Conservation (phyloP, 1,284 basidiomycete species). For the Austropuccinia psidii region DNA sequence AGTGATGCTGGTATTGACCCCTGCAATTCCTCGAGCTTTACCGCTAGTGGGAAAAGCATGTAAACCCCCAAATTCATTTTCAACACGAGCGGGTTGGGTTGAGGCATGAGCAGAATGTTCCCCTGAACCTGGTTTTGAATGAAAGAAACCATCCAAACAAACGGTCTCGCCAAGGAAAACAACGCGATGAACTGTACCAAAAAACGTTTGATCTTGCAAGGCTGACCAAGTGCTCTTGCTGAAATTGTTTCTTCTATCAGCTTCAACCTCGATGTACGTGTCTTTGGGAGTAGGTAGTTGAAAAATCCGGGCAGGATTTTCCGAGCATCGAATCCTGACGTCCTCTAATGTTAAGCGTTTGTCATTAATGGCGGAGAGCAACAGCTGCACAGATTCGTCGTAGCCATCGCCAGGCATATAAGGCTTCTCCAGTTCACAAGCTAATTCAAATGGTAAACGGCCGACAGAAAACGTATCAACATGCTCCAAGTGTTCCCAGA, state of each 20-base stretch:
- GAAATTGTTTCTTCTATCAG: slow-evolving; percentile 67
- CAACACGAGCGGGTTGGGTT: not conserved
- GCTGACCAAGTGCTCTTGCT: slow-evolving; percentile 69
- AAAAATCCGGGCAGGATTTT: slow-evolving; percentile 89
- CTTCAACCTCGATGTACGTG: slow-evolving; percentile 86
- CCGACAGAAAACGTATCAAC: slow-evolving; percentile 93
- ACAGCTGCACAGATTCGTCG: slow-evolving; percentile 76
- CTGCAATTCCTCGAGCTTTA: too few species aligned
- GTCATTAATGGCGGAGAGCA: slow-evolving; percentile 76
- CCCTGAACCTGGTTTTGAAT: slow-evolving; percentile 72
- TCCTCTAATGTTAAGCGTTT: slow-evolving; percentile 75
- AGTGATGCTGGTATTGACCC: slow-evolving; percentile 50
- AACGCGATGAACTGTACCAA: slow-evolving; percentile 79
- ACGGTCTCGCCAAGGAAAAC: slow-evolving; percentile 84
- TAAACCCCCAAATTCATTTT: not conserved
- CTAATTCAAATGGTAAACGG: slow-evolving; percentile 68
- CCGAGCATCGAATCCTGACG: slow-evolving; percentile 70
- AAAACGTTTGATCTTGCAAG: slow-evolving; percentile 55
- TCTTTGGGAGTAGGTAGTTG: slow-evolving; percentile 63
- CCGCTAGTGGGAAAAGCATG: not conserved
- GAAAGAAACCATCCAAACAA: slow-evolving; percentile 73
- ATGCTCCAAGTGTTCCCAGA: slow-evolving; percentile 77
- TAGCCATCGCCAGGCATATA: slow-evolving; percentile 70
- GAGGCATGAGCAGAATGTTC: slow-evolving; percentile 48
- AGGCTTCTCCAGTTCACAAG: slow-evolving; percentile 60